A percentile compares a stretch with the other conserved stretches of the same genome.
phyloP scores from a whole-genome alignment of 208 protist species.

The Angomonas deanei region DNA sequence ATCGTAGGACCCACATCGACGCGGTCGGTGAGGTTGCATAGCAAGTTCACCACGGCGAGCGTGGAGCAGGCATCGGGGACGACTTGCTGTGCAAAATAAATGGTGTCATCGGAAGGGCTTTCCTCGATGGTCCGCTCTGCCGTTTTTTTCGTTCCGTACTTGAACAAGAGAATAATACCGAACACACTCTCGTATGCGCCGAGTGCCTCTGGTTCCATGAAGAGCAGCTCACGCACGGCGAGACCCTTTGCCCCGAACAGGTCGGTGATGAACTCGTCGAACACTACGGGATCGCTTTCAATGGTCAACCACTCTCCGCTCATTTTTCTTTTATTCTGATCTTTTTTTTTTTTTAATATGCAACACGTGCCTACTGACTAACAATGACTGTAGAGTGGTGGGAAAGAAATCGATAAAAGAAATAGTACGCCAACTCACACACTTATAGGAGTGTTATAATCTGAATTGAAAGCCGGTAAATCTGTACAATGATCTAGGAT shows the following conservation, averaged over 20 bases:
- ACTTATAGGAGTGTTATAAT: too few relatives aligned
- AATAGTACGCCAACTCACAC: too few relatives aligned
- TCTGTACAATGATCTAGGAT: neutral
- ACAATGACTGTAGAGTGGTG: neutral
- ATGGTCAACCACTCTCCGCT: constrained; percentile 91
- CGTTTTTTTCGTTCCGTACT: constrained; percentile 73
- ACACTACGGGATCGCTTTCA: constrained; percentile 95
- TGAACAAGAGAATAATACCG: constrained; percentile 97
- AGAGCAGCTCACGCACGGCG: constrained; percentile 94
- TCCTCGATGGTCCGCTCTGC: constrained; percentile 19
- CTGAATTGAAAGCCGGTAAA: neutral
- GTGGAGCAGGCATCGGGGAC: constrained; percentile 98
- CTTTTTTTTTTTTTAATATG: neutral
- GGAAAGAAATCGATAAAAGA: neutral
- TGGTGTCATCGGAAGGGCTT: constrained; percentile 2
- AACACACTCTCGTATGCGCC: constrained; percentile 70
- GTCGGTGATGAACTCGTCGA: constrained; percentile 94
- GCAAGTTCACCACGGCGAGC: constrained; percentile 95
- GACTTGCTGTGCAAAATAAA: constrained; percentile 97
- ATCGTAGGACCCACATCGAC: constrained; percentile 91
- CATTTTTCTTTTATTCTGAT: neutral
- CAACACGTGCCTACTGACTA: neutral
- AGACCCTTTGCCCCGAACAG: constrained; percentile 92
- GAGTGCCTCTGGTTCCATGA: constrained; percentile 77
- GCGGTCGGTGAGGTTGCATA: constrained; percentile 87